Evolutionary conservation across 2,329 filamentous ascomycete species (phyloP).

Genomic region (Stachybotrys echinatus): DNA sequence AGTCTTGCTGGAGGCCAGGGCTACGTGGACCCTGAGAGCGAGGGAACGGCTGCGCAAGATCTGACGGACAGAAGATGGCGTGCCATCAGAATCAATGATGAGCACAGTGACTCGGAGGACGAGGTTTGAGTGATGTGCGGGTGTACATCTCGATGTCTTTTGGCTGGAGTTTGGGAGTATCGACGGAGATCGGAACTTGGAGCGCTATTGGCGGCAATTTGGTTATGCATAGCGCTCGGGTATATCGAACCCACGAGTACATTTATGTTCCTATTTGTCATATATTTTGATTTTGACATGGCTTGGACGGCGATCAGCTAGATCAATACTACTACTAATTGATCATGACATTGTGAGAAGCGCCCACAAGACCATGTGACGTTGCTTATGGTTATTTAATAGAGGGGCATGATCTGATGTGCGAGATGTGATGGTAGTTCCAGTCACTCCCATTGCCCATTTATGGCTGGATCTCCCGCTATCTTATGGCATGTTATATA

Average conservation of each 20-base stretch:
- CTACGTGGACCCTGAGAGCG: conserved; percentile 80
- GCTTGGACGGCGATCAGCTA: no score
- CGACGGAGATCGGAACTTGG: neutral
- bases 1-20: conserved; percentile 82
- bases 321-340: no score
- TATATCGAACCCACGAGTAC: neutral
- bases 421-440: no score
- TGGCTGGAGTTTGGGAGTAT: neutral
- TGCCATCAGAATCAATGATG: conserved; percentile 68
- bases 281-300: neutral
- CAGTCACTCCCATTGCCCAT: no score
- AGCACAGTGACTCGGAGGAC: conserved; percentile 66
- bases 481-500: no score
- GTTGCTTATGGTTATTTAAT: no score
- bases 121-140: conserved; percentile 32
- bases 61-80: conserved; percentile 74
- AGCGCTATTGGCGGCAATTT: neutral
- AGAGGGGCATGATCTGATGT: no score
- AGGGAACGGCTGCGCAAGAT: conserved; percentile 87
- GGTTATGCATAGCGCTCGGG: neutral
- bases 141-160: neutral
- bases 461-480: no score
- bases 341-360: no score
- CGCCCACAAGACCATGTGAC: no score
- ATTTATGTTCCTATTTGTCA: neutral